Evolutionary conservation across 2,329 filamentous ascomycete species (phyloP).

Genomic region (Sphaerulina musiva): DNA sequence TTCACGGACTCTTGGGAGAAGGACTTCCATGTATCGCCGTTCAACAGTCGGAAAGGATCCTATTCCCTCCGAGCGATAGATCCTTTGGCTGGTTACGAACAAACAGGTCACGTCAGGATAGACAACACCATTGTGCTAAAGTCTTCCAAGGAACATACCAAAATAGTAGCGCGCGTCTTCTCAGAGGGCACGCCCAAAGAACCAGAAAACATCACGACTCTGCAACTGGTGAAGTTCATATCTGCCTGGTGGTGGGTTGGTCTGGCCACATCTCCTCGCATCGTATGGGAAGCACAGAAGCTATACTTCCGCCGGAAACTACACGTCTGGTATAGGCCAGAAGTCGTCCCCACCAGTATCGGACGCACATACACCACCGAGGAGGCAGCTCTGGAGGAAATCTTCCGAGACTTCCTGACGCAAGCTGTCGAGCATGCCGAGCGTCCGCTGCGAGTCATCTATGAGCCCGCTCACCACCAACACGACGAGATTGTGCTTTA

Average conservation of each 20-base stretch:
- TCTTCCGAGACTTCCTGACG: constrained; percentile 38
- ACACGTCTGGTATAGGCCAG: constrained; percentile 59
- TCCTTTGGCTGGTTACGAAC: constrained; percentile 35
- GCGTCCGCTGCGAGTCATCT: constrained; percentile 46
- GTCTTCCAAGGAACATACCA: constrained; percentile 55
- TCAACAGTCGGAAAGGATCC: constrained; percentile 53
- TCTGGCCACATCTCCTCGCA: constrained; percentile 59
- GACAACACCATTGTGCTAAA: constrained; percentile 56
- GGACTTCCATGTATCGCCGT: constrained; percentile 70
- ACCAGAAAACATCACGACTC: constrained; percentile 41
- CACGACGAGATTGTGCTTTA: constrained; percentile 29
- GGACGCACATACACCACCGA: constrained; percentile 47
- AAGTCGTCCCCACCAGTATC: constrained; percentile 53
- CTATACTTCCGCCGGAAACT: constrained; percentile 54
- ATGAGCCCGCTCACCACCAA: constrained; percentile 44
- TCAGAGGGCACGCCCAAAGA: constrained; percentile 49
- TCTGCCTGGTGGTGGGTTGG: constrained; percentile 60
- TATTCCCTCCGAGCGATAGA: constrained; percentile 45
- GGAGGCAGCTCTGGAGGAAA: constrained; percentile 42
- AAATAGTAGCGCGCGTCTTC: constrained; percentile 56
- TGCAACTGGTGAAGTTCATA: constrained; percentile 27
- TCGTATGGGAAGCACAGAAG: constrained; percentile 53
- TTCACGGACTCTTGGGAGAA: constrained; percentile 57
- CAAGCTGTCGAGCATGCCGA: constrained; percentile 46
- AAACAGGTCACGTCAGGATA: constrained; percentile 35